Conservation (phyloP, 2,329 filamentous ascomycete genomes). For the Periconia sp. region DNA sequence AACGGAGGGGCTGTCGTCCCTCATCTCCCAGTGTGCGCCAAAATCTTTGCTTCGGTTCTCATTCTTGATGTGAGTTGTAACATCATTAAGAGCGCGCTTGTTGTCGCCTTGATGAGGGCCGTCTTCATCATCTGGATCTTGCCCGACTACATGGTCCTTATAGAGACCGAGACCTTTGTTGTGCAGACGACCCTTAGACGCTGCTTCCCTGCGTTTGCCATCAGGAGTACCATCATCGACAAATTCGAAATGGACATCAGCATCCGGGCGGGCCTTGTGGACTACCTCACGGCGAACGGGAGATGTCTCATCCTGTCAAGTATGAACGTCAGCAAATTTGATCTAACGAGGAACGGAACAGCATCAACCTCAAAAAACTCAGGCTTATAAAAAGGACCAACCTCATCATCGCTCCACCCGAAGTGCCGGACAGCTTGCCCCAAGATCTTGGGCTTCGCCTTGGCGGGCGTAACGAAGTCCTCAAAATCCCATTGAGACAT, state of each 20-base stretch:
- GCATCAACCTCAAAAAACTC: conserved; percentile 20
- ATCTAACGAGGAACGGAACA: background rate
- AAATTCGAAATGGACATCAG: conserved; percentile 83
- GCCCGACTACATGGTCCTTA: conserved; percentile 73
- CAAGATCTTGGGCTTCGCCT: conserved; percentile 68
- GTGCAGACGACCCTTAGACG: conserved; percentile 57
- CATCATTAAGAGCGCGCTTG: conserved; percentile 63
- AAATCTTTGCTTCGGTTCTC: conserved; percentile 79
- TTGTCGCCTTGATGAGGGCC: conserved; percentile 46
- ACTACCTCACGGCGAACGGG: conserved; percentile 65
- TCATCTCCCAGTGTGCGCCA: conserved; percentile 76
- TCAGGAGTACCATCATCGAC: conserved; percentile 72
- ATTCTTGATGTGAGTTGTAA: conserved; percentile 76
- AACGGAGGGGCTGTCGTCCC: conserved; percentile 66
- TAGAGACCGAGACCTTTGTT: conserved; percentile 77
- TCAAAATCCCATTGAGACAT: conserved; percentile 84
- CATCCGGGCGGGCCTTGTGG: conserved; percentile 76
- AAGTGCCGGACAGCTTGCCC: conserved; percentile 76
- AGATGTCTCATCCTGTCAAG: conserved; percentile 60
- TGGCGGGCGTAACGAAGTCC: conserved; percentile 84
- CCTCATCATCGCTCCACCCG: conserved; percentile 75
- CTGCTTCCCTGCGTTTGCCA: conserved; percentile 50
- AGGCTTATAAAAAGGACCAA: conserved; percentile 33
- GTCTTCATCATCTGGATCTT: conserved; percentile 52
- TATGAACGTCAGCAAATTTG: conserved; percentile 23